phyloP scores from a whole-genome alignment of 2,329 filamentous ascomycete genomes.

The Chrysosporium keratinophilum region DNA sequence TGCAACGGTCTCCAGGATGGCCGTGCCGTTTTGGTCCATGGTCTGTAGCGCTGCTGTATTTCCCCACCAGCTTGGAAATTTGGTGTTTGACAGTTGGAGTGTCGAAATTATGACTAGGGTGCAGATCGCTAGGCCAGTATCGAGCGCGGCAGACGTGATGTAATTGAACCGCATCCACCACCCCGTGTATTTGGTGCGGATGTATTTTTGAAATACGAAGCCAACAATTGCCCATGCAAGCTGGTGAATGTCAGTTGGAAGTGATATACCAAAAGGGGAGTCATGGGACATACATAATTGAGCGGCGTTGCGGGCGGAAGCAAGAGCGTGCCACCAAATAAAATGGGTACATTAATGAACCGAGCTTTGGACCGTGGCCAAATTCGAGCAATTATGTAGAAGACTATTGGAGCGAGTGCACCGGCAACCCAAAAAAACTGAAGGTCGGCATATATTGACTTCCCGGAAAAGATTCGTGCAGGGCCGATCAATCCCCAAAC shows the following conservation, averaged over 20 bases:
- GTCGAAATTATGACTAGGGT: slow-evolving; percentile 62
- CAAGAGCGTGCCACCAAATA: slow-evolving; percentile 54
- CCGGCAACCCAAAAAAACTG: slow-evolving; percentile 65
- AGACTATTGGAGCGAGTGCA: slow-evolving; percentile 50
- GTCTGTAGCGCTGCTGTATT: slow-evolving; percentile 50
- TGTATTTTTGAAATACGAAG: slow-evolving; percentile 56
- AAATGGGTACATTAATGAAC: slow-evolving; percentile 57
- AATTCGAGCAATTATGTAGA: slow-evolving; percentile 50
- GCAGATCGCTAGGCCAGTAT: slow-evolving; percentile 55
- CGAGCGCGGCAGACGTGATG: slow-evolving; percentile 59
- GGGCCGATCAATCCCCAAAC: slow-evolving; percentile 67
- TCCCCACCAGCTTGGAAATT: slow-evolving; percentile 57
- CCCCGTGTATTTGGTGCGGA: slow-evolving; percentile 54
- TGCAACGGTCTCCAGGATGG: slow-evolving; percentile 45
- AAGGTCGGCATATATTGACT: slow-evolving; percentile 52
- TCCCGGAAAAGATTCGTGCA: slow-evolving; percentile 55
- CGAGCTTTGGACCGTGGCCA: slow-evolving; percentile 53
- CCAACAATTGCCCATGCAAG: slow-evolving; percentile 60
- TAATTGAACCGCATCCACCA: slow-evolving; percentile 78
- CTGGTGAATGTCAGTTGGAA: slow-evolving; percentile 7
- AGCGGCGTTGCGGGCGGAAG: slow-evolving; percentile 61
- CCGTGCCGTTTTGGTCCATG: slow-evolving; percentile 51
- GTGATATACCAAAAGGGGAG: neutral
- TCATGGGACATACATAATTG: slow-evolving; percentile 41
- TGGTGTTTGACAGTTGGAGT: slow-evolving; percentile 49